Conservation (phyloP, 306 rosid species). For the Pterocarpus macrocarpus region DNA sequence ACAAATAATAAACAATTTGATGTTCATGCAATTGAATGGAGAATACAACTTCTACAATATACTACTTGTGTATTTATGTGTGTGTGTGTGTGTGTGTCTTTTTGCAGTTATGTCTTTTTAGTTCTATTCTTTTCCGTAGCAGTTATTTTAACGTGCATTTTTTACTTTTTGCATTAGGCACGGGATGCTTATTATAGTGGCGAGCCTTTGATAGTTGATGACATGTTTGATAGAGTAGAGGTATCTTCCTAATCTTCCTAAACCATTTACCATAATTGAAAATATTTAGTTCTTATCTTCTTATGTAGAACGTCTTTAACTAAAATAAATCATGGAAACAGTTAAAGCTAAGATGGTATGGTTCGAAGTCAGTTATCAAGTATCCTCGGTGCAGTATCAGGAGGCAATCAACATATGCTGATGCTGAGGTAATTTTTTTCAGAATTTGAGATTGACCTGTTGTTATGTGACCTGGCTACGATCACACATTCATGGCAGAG, state of each 20-base stretch:
- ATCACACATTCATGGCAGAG: background rate
- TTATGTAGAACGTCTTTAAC: background rate
- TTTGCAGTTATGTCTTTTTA: background rate
- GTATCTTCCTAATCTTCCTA: conserved; percentile 37
- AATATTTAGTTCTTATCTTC: conserved; percentile 3
- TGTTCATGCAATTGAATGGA: background rate
- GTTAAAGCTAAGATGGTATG: conserved; percentile 84
- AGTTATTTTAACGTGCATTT: background rate
- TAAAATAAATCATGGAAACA: conserved; percentile 46
- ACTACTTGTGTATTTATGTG: no score
- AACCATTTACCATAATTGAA: background rate
- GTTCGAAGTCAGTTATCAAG: conserved; percentile 83
- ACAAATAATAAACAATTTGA: background rate
- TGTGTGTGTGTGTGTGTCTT: background rate
- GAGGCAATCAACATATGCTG: conserved; percentile 83
- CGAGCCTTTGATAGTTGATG: conserved; percentile 83
- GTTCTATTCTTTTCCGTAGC: background rate
- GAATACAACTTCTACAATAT: background rate
- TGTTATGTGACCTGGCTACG: background rate
- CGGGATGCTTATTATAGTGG: conserved; percentile 88
- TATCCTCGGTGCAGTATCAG: conserved; percentile 91
- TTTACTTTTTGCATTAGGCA: conserved; percentile 57
- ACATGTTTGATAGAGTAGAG: conserved; percentile 94
- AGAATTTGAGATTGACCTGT: background rate
- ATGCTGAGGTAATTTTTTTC: conserved; percentile 83